phyloP scores from a whole-genome alignment of 2,329 filamentous ascomycete genomes.

The Botrytis aclada region DNA sequence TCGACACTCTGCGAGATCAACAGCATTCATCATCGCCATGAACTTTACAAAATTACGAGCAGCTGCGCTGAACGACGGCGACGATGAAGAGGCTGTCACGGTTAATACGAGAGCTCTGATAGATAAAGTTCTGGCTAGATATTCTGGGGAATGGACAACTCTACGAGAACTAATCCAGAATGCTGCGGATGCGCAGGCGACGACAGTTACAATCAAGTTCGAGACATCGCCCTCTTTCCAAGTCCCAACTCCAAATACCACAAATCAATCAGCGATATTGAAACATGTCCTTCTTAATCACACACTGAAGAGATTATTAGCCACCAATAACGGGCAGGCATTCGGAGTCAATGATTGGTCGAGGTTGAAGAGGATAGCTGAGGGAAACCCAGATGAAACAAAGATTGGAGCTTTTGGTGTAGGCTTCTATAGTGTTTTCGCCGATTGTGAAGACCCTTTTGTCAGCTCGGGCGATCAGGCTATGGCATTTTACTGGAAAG shows the following conservation, averaged over 20 bases:
- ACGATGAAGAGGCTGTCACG: conserved; percentile 94
- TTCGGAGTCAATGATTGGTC: conserved; percentile 93
- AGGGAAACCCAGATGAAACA: conserved; percentile 97
- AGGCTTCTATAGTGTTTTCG: conserved; percentile 97
- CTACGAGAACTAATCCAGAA: conserved; percentile 96
- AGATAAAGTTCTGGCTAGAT: conserved; percentile 94
- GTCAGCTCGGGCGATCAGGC: conserved; percentile 88
- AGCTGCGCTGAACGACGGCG: conserved; percentile 78
- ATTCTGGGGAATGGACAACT: conserved; percentile 91
- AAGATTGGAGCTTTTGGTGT: conserved; percentile 99
- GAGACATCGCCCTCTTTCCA: conserved; percentile 82
- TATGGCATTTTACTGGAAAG: conserved; percentile 99
- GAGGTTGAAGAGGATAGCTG: conserved; percentile 92
- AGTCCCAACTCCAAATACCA: conserved; percentile 62
- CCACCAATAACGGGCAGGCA: conserved; percentile 86
- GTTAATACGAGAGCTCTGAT: conserved; percentile 96
- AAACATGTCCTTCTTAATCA: conserved; percentile 84
- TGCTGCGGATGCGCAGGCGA: conserved; percentile 93
- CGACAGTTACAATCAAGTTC: conserved; percentile 84
- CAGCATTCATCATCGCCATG: conserved; percentile 47
- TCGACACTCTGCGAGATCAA: neutral
- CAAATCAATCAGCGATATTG: conserved; percentile 66
- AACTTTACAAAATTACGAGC: conserved; percentile 77
- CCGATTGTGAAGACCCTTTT: conserved; percentile 96
- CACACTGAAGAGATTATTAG: conserved; percentile 80